phyloP scores from a whole-genome alignment of 306 rosid species.

The Psophocarpus tetragonolobus region DNA sequence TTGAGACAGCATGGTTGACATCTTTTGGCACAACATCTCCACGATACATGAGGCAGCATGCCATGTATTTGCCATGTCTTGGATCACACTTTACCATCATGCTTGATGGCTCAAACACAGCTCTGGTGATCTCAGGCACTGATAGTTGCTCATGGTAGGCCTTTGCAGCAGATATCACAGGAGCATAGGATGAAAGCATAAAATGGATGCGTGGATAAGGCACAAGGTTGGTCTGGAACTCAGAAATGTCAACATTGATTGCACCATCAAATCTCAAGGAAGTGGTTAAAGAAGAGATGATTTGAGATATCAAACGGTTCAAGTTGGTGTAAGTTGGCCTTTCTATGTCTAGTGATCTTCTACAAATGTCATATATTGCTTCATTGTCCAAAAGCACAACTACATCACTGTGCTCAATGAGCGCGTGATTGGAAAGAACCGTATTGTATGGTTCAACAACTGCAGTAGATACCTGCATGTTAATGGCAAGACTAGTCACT shows the following conservation, averaged over 20 bases:
- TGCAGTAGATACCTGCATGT: constrained; percentile 72
- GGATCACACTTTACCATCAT: constrained; percentile 90
- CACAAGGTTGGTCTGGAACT: constrained; percentile 78
- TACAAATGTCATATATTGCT: constrained; percentile 78
- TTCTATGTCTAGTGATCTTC: constrained; percentile 73
- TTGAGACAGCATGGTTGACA: constrained; percentile 64
- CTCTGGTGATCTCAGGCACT: constrained; percentile 73
- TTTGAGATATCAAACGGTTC: constrained; percentile 75
- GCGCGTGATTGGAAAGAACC: constrained; percentile 68
- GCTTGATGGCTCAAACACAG: constrained; percentile 75
- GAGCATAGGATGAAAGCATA: constrained; percentile 80
- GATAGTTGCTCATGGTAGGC: constrained; percentile 71
- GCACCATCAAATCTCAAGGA: constrained; percentile 86
- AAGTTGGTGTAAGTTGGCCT: constrained; percentile 73
- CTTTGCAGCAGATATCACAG: constrained; percentile 67
- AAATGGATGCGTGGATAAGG: constrained; percentile 85
- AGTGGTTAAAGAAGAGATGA: constrained; percentile 73
- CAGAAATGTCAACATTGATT: constrained; percentile 71
- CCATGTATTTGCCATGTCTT: constrained; percentile 83
- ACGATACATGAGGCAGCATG: constrained; percentile 81
- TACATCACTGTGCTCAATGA: constrained; percentile 76
- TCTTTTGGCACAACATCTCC: constrained; percentile 82
- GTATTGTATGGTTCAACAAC: constrained; percentile 89
- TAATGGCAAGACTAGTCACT: background rate
- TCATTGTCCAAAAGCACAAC: constrained; percentile 77